A percentile compares a stretch with the other conserved stretches of the same genome.
Evolutionary conservation across 352 stramenopile species (phyloP).

Genomic region (Pythium brachiatum): DNA sequence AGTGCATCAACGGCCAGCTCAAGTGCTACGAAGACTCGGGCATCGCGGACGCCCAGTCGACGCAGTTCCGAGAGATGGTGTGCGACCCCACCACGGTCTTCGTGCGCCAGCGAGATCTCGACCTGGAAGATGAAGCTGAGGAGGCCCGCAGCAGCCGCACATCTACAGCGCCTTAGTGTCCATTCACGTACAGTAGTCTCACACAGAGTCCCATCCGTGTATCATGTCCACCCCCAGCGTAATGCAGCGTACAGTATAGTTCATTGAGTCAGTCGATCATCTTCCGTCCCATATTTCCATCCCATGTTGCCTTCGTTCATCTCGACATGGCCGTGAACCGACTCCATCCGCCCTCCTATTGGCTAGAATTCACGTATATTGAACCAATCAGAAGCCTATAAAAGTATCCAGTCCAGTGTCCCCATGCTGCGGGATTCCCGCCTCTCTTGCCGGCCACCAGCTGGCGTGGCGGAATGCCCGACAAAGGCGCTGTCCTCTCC

Average conservation of each 20-base stretch:
- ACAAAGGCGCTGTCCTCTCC: background rate
- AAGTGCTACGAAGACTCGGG: constrained; percentile 23
- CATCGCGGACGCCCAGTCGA: constrained; percentile 2
- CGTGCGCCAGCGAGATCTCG: constrained; percentile 7
- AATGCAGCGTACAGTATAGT: background rate
- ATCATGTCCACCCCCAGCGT: background rate
- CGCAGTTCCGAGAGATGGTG: background rate
- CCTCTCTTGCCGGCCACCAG: background rate
- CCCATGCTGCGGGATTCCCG: too few species aligned
- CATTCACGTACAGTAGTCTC: background rate
- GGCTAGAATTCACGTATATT: background rate
- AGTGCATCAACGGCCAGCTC: constrained; percentile 13
- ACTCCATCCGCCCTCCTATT: background rate
- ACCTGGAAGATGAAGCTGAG: constrained; percentile 1
- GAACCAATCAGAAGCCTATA: background rate
- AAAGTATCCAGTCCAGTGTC: constrained; percentile 16
- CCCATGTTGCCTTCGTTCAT: background rate
- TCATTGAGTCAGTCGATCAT: background rate
- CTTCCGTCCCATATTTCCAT: background rate
- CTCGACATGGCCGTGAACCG: background rate
- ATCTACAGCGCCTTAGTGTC: background rate
- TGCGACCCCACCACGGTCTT: background rate
- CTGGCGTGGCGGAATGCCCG: constrained; percentile 1
- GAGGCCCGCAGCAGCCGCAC: background rate
- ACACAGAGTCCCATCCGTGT: background rate